phyloP scores from a whole-genome alignment of 331 rosid genomes.

The Malus hybrid region DNA sequence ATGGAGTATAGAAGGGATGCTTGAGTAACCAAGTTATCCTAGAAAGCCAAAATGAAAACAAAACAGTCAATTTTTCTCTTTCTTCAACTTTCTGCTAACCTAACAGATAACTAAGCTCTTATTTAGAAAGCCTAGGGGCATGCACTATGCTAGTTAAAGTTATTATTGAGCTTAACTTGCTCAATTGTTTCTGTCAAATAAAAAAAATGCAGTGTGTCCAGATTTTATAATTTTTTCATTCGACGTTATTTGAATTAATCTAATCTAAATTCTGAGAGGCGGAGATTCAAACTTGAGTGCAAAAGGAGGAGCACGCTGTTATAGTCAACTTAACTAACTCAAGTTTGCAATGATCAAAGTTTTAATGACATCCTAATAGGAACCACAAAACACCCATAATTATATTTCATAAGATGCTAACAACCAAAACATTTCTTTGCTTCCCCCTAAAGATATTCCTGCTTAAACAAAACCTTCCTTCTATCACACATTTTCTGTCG shows the following conservation, averaged over 20 bases:
- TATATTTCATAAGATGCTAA: constrained; percentile 18
- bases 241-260: too few relatives aligned
- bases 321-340: background rate
- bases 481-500: constrained; percentile 9
- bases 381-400: constrained; percentile 9
- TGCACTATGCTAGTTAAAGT: background rate
- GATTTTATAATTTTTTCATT: too few relatives aligned
- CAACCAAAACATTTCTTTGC: constrained; percentile 41
- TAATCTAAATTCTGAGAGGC: too few relatives aligned
- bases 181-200: background rate
- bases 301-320: too few relatives aligned
- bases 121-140: background rate
- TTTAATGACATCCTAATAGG: constrained; percentile 9
- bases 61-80: constrained; percentile 15
- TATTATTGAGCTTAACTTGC: background rate
- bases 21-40: background rate
- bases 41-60: constrained; percentile 22
- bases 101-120: constrained; percentile 3
- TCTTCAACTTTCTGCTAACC: constrained; percentile 22
- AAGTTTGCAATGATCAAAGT: background rate
- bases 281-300: too few relatives aligned
- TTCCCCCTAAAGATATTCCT: constrained; percentile 66
- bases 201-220: background rate
- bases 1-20: constrained; percentile 2
- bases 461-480: constrained; percentile 25